phyloP scores from a whole-genome alignment of 2,329 filamentous ascomycete genomes.

The Achaetomium macrosporum region DNA sequence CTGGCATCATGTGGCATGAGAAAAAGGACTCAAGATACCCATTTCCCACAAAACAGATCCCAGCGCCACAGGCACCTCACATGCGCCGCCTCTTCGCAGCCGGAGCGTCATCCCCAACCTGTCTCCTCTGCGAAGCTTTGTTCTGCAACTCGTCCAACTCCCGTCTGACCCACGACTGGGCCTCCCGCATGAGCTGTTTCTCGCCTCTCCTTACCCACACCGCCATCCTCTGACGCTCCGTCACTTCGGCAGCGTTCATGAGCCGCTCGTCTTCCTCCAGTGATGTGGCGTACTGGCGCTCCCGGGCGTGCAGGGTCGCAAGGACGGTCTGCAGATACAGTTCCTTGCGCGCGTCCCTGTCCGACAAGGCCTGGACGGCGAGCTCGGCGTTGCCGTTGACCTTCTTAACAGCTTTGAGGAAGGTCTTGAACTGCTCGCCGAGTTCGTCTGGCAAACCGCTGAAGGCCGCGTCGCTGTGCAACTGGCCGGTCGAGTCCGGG shows the following conservation, averaged over 20 bases:
- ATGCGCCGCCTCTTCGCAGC: constrained; percentile 25
- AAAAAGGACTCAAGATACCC: not conserved
- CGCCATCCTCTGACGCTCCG: constrained; percentile 25
- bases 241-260: not conserved
- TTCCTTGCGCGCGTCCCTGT: constrained; percentile 46
- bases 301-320: constrained; percentile 26
- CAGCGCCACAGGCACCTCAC: not conserved
- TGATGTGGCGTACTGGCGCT: constrained; percentile 27
- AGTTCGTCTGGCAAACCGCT: constrained; percentile 45
- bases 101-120: constrained; percentile 19
- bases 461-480: constrained; percentile 32
- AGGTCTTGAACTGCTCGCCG: constrained; percentile 44
- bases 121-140: constrained; percentile 2
- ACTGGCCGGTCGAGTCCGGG: constrained; percentile 41
- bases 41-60: too few relatives aligned
- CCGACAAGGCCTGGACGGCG: constrained; percentile 33
- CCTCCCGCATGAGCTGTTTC: constrained; percentile 30
- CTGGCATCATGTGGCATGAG: not conserved
- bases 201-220: constrained; percentile 33
- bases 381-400: constrained; percentile 28
- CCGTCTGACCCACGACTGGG: constrained; percentile 21
- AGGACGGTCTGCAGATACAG: constrained; percentile 37
- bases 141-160: constrained; percentile 17
- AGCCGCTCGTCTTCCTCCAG: constrained; percentile 28
- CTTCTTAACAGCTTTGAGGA: constrained; percentile 47